Evolutionary conservation across 176 grass and related monocot species (phyloP).

Genomic region (Thalia dealbata): DNA sequence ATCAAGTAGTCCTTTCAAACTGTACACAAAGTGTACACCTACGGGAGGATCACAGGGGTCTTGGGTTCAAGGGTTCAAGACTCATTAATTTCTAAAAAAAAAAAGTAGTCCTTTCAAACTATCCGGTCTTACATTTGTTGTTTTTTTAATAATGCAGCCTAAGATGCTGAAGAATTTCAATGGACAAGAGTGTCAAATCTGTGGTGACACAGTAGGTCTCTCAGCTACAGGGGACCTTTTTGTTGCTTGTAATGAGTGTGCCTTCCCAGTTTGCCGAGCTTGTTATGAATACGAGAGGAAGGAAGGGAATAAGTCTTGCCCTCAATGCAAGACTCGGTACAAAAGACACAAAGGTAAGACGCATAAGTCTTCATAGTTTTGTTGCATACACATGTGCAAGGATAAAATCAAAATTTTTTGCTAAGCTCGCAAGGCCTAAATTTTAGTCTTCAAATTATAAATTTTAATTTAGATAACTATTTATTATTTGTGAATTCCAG

Average conservation of each 20-base stretch:
- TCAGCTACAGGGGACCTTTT: conserved; percentile 69
- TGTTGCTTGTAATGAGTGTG: conserved; percentile 99
- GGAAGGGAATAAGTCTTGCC: conserved; percentile 88
- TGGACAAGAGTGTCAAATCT: conserved; percentile 87
- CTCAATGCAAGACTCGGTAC: conserved; percentile 99
- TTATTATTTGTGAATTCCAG: conserved; percentile 29
- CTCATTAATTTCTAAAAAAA: too few relatives aligned
- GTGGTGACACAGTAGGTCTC: conserved; percentile 66
- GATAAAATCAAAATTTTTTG: neutral
- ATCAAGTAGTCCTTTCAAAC: neutral
- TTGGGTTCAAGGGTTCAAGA: too few relatives aligned
- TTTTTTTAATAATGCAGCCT: conserved; percentile 35
- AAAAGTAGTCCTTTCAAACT: neutral
- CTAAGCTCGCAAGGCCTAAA: neutral
- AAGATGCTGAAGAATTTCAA: conserved; percentile 45
- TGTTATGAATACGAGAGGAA: conserved; percentile 99
- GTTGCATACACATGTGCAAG: neutral
- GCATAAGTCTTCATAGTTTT: too few relatives aligned
- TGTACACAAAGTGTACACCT: too few relatives aligned
- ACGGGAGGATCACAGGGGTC: too few relatives aligned
- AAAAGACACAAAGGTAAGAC: conserved; percentile 96
- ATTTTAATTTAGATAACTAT: neutral
- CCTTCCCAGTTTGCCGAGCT: conserved; percentile 94
- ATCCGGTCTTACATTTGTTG: neutral
- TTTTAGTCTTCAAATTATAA: neutral